Evolutionary conservation across 2,329 filamentous ascomycete genomes (phyloP).

Genomic region (Trichophaea hybrida): DNA sequence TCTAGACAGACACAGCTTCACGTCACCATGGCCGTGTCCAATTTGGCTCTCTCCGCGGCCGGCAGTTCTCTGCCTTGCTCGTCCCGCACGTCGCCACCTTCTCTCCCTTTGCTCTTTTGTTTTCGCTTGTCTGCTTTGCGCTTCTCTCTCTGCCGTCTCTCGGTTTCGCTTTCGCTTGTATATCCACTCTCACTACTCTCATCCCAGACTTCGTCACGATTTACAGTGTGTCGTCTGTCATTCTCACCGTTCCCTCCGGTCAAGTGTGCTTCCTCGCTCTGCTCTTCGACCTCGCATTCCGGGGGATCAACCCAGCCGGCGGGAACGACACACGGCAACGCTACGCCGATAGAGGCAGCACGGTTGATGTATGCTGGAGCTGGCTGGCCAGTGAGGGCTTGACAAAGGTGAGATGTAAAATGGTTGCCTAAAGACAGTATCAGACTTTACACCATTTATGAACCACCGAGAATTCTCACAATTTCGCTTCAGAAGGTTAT

Average conservation of each 20-base stretch:
- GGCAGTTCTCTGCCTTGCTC: slow-evolving; percentile 7
- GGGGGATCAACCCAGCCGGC: slow-evolving; percentile 69
- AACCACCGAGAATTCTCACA: slow-evolving; percentile 33
- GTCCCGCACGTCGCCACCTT: slow-evolving; percentile 5
- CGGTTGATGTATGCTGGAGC: slow-evolving; percentile 68
- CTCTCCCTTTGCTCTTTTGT: background rate
- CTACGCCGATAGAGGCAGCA: slow-evolving; percentile 68
- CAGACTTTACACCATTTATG: too few species aligned
- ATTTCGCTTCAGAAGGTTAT: slow-evolving; percentile 70
- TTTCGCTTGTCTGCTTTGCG: background rate
- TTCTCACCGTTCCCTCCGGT: slow-evolving; percentile 3
- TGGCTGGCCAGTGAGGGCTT: slow-evolving; percentile 53
- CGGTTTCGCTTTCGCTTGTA: slow-evolving; percentile 1
- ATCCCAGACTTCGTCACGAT: slow-evolving; percentile 12
- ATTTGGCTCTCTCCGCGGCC: slow-evolving; percentile 13
- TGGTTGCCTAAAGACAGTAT: slow-evolving; percentile 43
- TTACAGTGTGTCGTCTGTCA: slow-evolving; percentile 6
- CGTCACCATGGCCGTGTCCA: slow-evolving; percentile 11
- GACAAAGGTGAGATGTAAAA: slow-evolving; percentile 64
- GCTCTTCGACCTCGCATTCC: slow-evolving; percentile 44
- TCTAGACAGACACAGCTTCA: too few species aligned
- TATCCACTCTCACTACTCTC: slow-evolving; percentile 6
- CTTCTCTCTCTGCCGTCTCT: slow-evolving; percentile 1
- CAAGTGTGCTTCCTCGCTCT: slow-evolving; percentile 13
- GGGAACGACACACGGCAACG: slow-evolving; percentile 68